Conservation (phyloP, 257 asterid genomes). For the Haberlea rhodopensis region DNA sequence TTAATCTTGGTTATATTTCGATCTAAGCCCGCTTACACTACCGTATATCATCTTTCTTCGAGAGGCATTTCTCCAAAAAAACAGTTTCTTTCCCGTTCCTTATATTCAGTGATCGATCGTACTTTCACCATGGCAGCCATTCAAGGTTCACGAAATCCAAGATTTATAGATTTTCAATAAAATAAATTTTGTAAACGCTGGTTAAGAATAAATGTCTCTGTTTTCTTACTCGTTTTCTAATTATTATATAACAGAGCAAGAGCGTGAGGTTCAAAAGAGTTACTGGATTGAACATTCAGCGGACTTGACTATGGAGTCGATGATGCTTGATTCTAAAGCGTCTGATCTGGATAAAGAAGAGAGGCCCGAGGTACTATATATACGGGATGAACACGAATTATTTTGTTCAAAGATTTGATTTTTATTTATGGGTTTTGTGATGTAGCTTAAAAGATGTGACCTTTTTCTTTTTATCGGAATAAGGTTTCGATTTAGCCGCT, state of each 20-base stretch:
- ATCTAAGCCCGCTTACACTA: background rate
- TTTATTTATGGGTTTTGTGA: background rate
- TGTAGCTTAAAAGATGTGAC: background rate
- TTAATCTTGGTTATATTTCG: slow-evolving; percentile 26
- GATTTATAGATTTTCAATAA: background rate
- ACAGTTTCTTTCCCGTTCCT: background rate
- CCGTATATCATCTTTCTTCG: background rate
- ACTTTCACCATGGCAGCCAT: slow-evolving; percentile 48
- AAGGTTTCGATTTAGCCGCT: background rate
- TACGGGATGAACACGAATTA: background rate
- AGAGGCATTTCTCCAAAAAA: background rate
- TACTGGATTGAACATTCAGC: slow-evolving; percentile 91
- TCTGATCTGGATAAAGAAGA: slow-evolving; percentile 96
- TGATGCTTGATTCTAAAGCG: slow-evolving; percentile 98
- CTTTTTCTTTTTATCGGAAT: background rate
- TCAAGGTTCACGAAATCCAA: slow-evolving; percentile 37
- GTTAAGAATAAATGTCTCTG: background rate
- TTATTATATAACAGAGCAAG: too few relatives aligned
- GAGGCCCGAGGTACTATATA: slow-evolving; percentile 70
- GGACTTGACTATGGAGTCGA: slow-evolving; percentile 72
- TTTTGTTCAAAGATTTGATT: background rate
- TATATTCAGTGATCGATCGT: background rate
- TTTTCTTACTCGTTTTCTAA: too few relatives aligned
- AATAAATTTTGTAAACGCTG: background rate
- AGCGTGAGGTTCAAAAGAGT: slow-evolving; percentile 83